Conservation (phyloP, 192 early-diverging fungal species). For the Coemansia sp. region DNA sequence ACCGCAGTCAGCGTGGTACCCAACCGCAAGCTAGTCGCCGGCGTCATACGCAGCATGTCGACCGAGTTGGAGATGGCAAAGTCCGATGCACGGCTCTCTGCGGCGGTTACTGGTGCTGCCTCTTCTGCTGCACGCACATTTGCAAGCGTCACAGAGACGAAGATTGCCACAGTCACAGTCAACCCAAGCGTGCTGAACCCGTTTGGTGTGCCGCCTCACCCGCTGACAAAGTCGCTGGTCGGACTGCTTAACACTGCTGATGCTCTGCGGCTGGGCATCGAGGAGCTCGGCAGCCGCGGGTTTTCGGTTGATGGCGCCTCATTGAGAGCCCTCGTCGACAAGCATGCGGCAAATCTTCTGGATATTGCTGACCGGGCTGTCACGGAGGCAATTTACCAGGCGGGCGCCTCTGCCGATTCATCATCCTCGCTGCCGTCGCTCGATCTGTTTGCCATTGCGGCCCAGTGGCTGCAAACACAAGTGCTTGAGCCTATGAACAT, state of each 20-base stretch:
- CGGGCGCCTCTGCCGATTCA: neutral
- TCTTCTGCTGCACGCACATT: conserved; percentile 8
- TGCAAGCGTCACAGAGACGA: conserved; percentile 1
- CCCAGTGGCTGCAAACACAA: conserved; percentile 39
- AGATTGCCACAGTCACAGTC: conserved; percentile 2
- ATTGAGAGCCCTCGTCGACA: conserved; percentile 11
- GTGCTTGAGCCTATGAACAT: conserved; percentile 19
- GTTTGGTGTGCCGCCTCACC: conserved; percentile 3
- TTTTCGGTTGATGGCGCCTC: neutral
- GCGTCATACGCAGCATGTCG: conserved; percentile 36
- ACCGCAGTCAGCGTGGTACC: conserved; percentile 15
- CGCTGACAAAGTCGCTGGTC: conserved; percentile 17
- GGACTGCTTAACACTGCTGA: conserved; percentile 28
- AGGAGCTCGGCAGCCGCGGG: conserved; percentile 8
- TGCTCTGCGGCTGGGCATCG: conserved; percentile 11
- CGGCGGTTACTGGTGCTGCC: conserved; percentile 17
- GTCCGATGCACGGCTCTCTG: conserved; percentile 15
- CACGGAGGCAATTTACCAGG: conserved; percentile 4
- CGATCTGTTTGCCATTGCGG: conserved; percentile 13
- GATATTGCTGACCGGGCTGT: conserved; percentile 14
- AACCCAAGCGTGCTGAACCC: conserved; percentile 14
- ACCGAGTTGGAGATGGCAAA: conserved; percentile 43
- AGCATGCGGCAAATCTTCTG: conserved; percentile 8
- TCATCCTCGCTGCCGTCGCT: neutral
- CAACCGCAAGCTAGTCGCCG: conserved; percentile 23